phyloP scores from a whole-genome alignment of 1,139 yeast species.

The Candida tetrigidarum region DNA sequence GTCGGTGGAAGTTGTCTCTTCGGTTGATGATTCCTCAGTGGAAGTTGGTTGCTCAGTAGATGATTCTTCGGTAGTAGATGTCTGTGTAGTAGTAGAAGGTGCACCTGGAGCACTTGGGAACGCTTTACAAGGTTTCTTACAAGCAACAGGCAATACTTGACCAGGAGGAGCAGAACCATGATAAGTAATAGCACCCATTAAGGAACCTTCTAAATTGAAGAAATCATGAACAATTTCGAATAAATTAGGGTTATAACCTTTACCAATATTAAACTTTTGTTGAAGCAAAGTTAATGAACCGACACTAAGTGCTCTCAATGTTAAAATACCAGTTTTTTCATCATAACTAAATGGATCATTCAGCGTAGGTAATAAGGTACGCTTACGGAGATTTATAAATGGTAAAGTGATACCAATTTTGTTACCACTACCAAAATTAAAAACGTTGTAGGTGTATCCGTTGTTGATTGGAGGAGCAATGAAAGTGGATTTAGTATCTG shows the following conservation, averaged over 20 bases:
- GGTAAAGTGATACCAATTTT: constrained; percentile 26
- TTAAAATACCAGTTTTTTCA: constrained; percentile 25
- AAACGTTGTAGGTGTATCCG: constrained; percentile 28
- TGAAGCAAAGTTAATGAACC: no score
- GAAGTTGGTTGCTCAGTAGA: no score
- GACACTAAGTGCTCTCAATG: constrained; percentile 16
- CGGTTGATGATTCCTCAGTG: no score
- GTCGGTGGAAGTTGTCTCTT: no score
- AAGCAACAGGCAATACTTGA: constrained; percentile 17
- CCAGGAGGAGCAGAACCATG: constrained; percentile 22
- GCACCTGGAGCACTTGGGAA: constrained; percentile 16
- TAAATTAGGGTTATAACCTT: constrained; percentile 18
- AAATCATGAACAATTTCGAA: constrained; percentile 19
- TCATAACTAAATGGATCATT: constrained; percentile 18
- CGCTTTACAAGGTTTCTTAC: constrained; percentile 17
- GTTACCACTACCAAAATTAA: constrained; percentile 38
- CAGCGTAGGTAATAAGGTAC: no score
- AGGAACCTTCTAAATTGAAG: constrained; percentile 15
- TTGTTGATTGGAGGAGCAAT: constrained; percentile 23
- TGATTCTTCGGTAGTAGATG: no score
- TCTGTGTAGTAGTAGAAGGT: no score
- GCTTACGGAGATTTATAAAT: constrained; percentile 17
- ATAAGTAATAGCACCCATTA: constrained; percentile 18
- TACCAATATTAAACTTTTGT: constrained; percentile 26
- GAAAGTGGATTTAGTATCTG: constrained; percentile 23